Evolutionary conservation across 2,329 filamentous ascomycete species (phyloP).

Genomic region (Colletotrichum sp.): DNA sequence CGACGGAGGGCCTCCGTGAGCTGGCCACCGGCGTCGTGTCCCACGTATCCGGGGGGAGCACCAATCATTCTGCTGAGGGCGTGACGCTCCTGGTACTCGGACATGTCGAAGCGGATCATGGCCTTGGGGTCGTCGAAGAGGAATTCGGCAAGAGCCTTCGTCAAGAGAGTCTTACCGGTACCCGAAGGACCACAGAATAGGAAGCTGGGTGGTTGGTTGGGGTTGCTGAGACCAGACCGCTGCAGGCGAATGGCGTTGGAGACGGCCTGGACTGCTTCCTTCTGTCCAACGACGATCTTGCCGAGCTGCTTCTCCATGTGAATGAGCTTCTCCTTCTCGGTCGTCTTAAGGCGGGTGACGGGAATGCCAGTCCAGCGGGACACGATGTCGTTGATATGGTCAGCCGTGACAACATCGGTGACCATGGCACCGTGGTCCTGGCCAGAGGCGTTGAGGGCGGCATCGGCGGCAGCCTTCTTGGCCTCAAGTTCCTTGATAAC

Average conservation of each 20-base stretch:
- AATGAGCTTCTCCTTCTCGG: slow-evolving; percentile 98
- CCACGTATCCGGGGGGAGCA: slow-evolving; percentile 94
- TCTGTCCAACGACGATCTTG: slow-evolving; percentile 90
- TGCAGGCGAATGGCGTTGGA: slow-evolving; percentile 96
- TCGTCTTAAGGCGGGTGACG: slow-evolving; percentile 89
- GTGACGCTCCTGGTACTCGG: slow-evolving; percentile 97
- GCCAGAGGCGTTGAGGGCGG: slow-evolving; percentile 60
- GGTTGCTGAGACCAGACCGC: slow-evolving; percentile 91
- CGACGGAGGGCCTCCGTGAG: slow-evolving; percentile 93
- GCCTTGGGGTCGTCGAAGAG: slow-evolving; percentile 95
- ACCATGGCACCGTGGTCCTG: slow-evolving; percentile 75
- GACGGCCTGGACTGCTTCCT: slow-evolving; percentile 89
- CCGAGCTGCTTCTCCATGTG: slow-evolving; percentile 90
- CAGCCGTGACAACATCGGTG: slow-evolving; percentile 91
- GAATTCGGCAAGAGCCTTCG: slow-evolving; percentile 96
- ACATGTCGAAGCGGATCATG: slow-evolving; percentile 99
- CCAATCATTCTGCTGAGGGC: slow-evolving; percentile 97
- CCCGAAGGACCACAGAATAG: slow-evolving; percentile 98
- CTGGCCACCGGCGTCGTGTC: slow-evolving; percentile 94
- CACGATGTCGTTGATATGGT: slow-evolving; percentile 99
- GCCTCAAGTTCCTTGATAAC: slow-evolving; percentile 82
- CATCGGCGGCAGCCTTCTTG: slow-evolving; percentile 81
- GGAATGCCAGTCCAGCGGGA: slow-evolving; percentile 98
- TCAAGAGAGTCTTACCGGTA: slow-evolving; percentile 96
- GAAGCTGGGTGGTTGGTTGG: slow-evolving; percentile 97